phyloP scores from a whole-genome alignment of 371 early-diverging fungal species.

The Fennellomyces sp. region DNA sequence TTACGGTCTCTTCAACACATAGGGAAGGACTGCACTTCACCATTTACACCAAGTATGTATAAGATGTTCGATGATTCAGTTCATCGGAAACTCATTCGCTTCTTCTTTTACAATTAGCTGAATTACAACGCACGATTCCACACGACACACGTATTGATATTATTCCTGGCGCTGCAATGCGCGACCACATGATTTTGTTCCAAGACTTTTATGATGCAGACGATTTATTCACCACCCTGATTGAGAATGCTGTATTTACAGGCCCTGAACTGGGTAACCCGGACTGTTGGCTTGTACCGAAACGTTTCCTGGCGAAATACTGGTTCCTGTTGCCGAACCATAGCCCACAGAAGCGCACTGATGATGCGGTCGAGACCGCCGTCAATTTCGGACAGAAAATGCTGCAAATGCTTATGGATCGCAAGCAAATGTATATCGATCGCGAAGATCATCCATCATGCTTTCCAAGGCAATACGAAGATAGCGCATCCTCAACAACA shows the following conservation, averaged over 20 bases:
- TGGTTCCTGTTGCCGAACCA: constrained; percentile 47
- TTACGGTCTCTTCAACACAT: constrained; percentile 21
- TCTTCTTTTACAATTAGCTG: constrained; percentile 24
- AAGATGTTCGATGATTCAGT: background rate
- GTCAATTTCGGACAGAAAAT: constrained; percentile 24
- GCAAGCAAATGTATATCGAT: constrained; percentile 2
- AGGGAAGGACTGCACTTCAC: background rate
- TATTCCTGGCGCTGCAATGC: constrained; percentile 40
- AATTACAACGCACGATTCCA: constrained; percentile 41
- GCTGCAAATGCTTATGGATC: constrained; percentile 4
- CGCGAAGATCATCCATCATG: background rate
- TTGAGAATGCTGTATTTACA: constrained; percentile 36
- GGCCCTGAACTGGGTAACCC: constrained; percentile 45
- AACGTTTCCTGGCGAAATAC: constrained; percentile 29
- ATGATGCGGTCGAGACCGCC: constrained; percentile 19
- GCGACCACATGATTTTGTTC: constrained; percentile 48
- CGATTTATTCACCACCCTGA: constrained; percentile 33
- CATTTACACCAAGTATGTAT: constrained; percentile 35
- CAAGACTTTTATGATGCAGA: constrained; percentile 45
- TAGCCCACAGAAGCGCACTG: background rate
- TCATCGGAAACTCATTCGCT: background rate
- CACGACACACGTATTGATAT: constrained; percentile 48
- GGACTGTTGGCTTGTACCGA: constrained; percentile 43
- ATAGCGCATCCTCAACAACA: background rate
- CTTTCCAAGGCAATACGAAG: background rate